Conservation (phyloP, 345 rosid genomes). For the Heritiera littoralis region DNA sequence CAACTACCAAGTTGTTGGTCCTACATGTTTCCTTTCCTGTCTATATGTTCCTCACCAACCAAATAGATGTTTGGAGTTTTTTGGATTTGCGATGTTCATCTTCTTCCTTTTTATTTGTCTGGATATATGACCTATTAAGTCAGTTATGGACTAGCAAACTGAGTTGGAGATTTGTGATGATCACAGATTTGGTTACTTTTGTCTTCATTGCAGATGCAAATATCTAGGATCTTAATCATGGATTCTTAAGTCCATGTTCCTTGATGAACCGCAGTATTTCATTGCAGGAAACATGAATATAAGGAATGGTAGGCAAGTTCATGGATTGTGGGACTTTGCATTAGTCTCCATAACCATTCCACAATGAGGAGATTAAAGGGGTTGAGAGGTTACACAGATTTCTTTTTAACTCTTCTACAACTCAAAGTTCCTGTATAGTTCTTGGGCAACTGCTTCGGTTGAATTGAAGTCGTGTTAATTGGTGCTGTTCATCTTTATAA, state of each 20-base stretch:
- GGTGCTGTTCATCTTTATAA: background rate
- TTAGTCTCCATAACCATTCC: background rate
- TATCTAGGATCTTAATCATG: background rate
- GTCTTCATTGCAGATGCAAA: background rate
- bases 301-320: background rate
- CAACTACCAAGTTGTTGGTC: conserved; percentile 1
- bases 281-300: background rate
- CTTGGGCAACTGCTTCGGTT: background rate
- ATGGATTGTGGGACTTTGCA: background rate
- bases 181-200: background rate
- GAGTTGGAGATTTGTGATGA: background rate
- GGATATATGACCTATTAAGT: background rate
- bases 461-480: background rate
- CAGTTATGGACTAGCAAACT: background rate
- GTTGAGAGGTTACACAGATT: background rate
- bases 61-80: background rate
- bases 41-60: background rate
- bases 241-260: background rate
- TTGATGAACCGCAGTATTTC: background rate
- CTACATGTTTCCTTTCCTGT: background rate
- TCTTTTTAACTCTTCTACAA: background rate
- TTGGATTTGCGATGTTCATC: background rate
- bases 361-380: background rate
- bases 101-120: background rate
- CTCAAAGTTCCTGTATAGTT: background rate